Percentiles rank a stretch among this genome's conserved stretches.
These are phyloP conservation scores for Xeromyces bisporus DNA, from an alignment of 495 filamentous ascomycete genomes.

Conservation along the genomic window DNA sequence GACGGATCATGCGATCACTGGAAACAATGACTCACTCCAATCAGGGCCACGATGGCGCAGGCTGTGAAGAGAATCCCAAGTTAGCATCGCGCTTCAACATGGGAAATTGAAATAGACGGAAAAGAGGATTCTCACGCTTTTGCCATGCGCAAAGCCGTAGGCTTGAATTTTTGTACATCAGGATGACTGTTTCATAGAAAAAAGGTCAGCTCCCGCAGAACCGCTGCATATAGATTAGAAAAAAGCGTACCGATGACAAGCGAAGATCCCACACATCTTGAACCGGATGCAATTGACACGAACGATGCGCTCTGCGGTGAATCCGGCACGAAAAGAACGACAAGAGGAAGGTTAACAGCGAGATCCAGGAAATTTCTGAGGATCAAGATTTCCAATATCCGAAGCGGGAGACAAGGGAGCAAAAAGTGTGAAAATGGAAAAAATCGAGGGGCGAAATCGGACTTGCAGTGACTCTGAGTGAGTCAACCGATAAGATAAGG, in stretches of 20 bases:
- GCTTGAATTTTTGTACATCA: constrained; percentile 92
- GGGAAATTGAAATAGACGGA: constrained; percentile 5
- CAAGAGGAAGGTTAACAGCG: constrained; percentile 3
- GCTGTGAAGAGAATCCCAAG: too few species aligned
- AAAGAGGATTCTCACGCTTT: constrained; percentile 57
- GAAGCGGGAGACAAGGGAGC: too few species aligned
- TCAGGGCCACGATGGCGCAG: constrained; percentile 93
- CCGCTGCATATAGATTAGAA: constrained; percentile 1
- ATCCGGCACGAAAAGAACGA: constrained; percentile 6
- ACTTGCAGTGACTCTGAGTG: background rate
- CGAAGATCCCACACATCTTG: constrained; percentile 72
- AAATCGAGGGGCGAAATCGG: background rate
- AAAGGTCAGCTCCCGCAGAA: too few species aligned
- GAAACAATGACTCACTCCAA: constrained; percentile 64
- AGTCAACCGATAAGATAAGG: background rate
- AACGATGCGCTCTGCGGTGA: background rate
- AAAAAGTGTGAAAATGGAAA: background rate
- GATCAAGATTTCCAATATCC: background rate
- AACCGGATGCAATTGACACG: constrained; percentile 12
- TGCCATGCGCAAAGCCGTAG: constrained; percentile 83
- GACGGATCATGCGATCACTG: constrained; percentile 6
- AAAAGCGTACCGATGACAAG: constrained; percentile 67
- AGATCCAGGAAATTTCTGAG: too few species aligned
- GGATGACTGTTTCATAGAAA: constrained; percentile 63
- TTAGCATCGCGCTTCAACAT: too few species aligned